Evolutionary conservation across 305 asterid genomes (phyloP).

Genomic region (Fraxinus paxiana): DNA sequence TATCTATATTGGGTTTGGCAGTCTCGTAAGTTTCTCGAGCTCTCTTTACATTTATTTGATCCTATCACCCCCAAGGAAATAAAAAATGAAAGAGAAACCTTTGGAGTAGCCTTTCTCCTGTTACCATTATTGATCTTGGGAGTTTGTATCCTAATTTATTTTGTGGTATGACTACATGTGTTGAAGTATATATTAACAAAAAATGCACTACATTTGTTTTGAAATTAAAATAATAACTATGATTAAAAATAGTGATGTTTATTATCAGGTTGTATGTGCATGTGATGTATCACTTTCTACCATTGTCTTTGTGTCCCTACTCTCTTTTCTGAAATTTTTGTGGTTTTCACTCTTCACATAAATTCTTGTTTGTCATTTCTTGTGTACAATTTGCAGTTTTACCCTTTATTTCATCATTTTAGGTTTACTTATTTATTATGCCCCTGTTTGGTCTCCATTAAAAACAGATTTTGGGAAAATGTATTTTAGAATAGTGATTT

Average conservation of each 20-base stretch:
- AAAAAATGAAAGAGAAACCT: background rate
- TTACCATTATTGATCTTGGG: background rate
- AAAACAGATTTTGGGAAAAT: background rate
- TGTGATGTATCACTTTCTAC: background rate
- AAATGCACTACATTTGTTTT: background rate
- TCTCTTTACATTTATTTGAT: slow-evolving; percentile 14
- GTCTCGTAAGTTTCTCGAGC: slow-evolving; percentile 67
- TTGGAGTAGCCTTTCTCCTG: slow-evolving; percentile 1
- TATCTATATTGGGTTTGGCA: slow-evolving; percentile 91
- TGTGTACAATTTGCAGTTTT: background rate
- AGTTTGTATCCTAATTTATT: background rate
- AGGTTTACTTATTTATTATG: background rate
- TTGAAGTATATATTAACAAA: background rate
- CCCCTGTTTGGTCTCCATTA: background rate
- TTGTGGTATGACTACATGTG: background rate
- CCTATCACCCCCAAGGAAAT: background rate
- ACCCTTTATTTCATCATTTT: background rate
- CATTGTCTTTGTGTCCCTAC: background rate
- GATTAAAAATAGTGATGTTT: background rate
- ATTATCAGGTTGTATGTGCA: background rate
- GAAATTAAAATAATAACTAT: background rate
- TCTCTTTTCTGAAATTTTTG: background rate
- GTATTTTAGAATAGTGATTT: background rate
- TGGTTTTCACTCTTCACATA: background rate
- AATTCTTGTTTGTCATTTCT: background rate